These are phyloP conservation scores for Solanum habrochaites DNA, from an alignment of 257 asterid genomes.

Conservation along the genomic window DNA sequence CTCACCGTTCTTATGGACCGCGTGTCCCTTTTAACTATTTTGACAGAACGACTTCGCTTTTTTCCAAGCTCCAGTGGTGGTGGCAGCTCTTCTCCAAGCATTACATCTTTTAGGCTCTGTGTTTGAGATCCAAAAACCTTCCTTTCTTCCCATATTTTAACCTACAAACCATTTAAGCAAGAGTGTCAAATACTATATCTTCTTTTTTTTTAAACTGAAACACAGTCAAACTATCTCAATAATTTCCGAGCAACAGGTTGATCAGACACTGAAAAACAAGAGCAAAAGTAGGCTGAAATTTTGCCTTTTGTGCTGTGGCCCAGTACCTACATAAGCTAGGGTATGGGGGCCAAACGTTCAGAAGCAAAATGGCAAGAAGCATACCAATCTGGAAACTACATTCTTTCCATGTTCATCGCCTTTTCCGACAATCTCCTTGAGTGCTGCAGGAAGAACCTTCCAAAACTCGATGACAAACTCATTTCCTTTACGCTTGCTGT, in stretches of 20 bases:
- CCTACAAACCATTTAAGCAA: slow-evolving; percentile 25
- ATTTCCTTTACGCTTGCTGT: slow-evolving; percentile 88
- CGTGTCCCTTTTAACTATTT: slow-evolving; percentile 72
- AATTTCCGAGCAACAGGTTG: neutral
- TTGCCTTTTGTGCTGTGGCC: neutral
- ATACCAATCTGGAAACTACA: slow-evolving; percentile 79
- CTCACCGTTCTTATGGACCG: slow-evolving; percentile 62
- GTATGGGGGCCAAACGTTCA: neutral
- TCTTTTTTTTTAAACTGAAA: neutral
- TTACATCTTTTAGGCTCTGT: slow-evolving; percentile 53
- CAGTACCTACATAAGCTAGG: neutral
- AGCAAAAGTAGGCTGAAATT: neutral
- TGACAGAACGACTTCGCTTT: slow-evolving; percentile 71
- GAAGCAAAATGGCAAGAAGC: slow-evolving; percentile 2
- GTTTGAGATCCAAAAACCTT: slow-evolving; percentile 74
- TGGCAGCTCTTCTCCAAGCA: slow-evolving; percentile 77
- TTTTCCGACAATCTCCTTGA: slow-evolving; percentile 48
- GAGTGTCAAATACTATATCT: neutral
- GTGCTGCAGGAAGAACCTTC: slow-evolving; percentile 91
- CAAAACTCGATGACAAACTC: slow-evolving; percentile 85
- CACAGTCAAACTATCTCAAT: neutral
- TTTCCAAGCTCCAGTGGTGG: slow-evolving; percentile 60
- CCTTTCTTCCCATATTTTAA: slow-evolving; percentile 89
- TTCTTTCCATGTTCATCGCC: slow-evolving; percentile 72
- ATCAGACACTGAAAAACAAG: neutral